Evolutionary conservation across 2,329 filamentous ascomycete genomes (phyloP), one percentile per base, ranked within the genome.

Genomic region (Epichloe brachyelytri): DNA sequence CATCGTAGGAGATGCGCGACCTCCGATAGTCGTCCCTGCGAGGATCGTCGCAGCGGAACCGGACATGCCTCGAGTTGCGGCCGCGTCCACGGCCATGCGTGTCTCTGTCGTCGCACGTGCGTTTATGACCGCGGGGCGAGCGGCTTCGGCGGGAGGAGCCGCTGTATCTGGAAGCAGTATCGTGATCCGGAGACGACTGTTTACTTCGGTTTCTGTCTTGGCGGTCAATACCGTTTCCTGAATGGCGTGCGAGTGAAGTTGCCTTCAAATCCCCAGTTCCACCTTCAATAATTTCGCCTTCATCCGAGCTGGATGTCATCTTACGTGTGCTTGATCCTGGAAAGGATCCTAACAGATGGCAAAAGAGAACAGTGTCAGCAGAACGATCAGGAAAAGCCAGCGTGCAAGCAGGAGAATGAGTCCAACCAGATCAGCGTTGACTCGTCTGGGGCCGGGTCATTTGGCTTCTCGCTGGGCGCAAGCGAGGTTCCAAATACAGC

Each of bases 211-310:
- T 77, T 90, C 88, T 95, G 86, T 85, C 79, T 78, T 77, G 82
- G 80, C 85, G 86, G 88, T 95, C 86, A 95, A 95, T 83, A 80
- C 78, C 82, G 80, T 74, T 83, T 84, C 82, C 78, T 79, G 83
- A 80, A 77, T 79, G 72, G 70, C 77, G 78, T 77, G 78, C 75
- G 77, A 83, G 80, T 83, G 85, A 84, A 87, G 85, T 86, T 93
- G 88, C 87, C 88, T 93, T 93, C 69, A 71, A 71, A 62, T 73
- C 65, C 65, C 67, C 66, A 76, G 75, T 77, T 70, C 77, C 76
- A 71, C 79, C 79, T 71, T 90, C 86, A 68, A 85, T 72, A 69
- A 91, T 88, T 75, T 94, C 88, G 72, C 88, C 88, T 71, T 94
- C 87, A 70, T 88, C 87, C 64, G 86, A 87, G 71, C 83, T 88